Evolutionary conservation across 768 basidiomycete species (phyloP).

Genomic region (Hygrocybe punicea): DNA sequence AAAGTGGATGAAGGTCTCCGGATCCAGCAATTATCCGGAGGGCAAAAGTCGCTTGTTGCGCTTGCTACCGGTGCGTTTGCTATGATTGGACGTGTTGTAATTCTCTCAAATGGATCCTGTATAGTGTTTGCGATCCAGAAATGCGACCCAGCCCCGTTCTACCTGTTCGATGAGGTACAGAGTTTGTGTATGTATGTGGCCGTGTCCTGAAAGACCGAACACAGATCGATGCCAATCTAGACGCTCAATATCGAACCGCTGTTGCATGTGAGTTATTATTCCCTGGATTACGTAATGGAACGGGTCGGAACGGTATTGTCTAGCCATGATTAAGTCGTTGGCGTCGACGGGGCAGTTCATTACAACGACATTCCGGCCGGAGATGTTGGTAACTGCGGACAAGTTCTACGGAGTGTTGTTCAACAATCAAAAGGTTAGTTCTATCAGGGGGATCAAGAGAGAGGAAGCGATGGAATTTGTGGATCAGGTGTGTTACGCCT

Average conservation of each 20-base stretch:
- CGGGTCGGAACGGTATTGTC: neutral
- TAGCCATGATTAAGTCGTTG: slow-evolving; percentile 92
- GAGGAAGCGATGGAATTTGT: slow-evolving; percentile 95
- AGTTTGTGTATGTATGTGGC: neutral
- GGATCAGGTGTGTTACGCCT: slow-evolving; percentile 58
- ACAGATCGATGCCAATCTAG: slow-evolving; percentile 95
- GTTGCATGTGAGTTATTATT: slow-evolving; percentile 68
- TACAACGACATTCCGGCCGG: slow-evolving; percentile 96
- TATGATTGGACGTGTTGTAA: neutral
- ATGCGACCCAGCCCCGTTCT: slow-evolving; percentile 98
- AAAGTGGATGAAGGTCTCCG: slow-evolving; percentile 95
- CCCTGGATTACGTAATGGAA: neutral
- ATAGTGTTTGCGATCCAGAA: slow-evolving; percentile 97
- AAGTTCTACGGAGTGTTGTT: slow-evolving; percentile 97
- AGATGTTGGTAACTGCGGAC: slow-evolving; percentile 94
- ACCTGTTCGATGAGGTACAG: slow-evolving; percentile 91
- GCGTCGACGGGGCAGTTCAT: slow-evolving; percentile 91
- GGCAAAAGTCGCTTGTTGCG: slow-evolving; percentile 95
- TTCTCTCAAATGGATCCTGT: slow-evolving; percentile 6
- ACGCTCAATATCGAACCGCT: slow-evolving; percentile 95
- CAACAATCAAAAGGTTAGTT: slow-evolving; percentile 92
- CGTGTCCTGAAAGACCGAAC: neutral
- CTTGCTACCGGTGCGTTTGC: slow-evolving; percentile 72
- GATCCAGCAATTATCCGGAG: slow-evolving; percentile 95
- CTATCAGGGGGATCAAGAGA: slow-evolving; percentile 79